Percentiles rank a stretch among this genome's conserved stretches.
Conservation (phyloP, 495 filamentous ascomycete genomes). For the Achaetomiella virescens region DNA sequence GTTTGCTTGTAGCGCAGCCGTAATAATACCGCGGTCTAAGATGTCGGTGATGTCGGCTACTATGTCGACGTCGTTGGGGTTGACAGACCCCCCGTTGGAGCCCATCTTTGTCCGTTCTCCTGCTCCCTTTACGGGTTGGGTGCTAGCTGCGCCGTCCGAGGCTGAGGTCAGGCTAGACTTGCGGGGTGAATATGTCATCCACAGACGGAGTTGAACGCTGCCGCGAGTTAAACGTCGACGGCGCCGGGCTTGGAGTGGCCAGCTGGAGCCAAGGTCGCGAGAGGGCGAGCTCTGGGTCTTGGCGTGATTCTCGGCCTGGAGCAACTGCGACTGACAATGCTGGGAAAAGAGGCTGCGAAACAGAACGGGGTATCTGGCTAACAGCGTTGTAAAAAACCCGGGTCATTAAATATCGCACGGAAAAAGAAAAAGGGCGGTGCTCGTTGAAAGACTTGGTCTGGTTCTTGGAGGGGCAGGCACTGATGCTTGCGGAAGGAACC, state of each 20-base stretch:
- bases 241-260: not conserved
- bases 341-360: too few relatives aligned
- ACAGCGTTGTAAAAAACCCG: too few relatives aligned
- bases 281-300: not conserved
- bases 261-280: not conserved
- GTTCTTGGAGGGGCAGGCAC: too few relatives aligned
- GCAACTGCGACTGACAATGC: too few relatives aligned
- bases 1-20: conserved; percentile 29
- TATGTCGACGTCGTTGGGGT: conserved; percentile 10
- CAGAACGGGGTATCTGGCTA: too few relatives aligned
- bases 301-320: not conserved
- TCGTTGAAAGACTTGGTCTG: too few relatives aligned
- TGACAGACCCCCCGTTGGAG: not conserved
- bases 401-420: too few relatives aligned
- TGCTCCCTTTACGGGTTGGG: not conserved
- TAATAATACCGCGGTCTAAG: conserved; percentile 6
- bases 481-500: too few relatives aligned
- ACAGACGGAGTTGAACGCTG: not conserved
- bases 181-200: conserved; percentile 7
- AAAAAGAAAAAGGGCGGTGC: too few relatives aligned
- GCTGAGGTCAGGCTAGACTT: not conserved
- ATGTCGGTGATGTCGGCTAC: conserved; percentile 15
- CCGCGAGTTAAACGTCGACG: not conserved
- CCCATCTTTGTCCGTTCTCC: conserved; percentile 12
- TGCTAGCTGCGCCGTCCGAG: not conserved